phyloP scores from a whole-genome alignment of 768 basidiomycete genomes.

The Podaxis rugospora region DNA sequence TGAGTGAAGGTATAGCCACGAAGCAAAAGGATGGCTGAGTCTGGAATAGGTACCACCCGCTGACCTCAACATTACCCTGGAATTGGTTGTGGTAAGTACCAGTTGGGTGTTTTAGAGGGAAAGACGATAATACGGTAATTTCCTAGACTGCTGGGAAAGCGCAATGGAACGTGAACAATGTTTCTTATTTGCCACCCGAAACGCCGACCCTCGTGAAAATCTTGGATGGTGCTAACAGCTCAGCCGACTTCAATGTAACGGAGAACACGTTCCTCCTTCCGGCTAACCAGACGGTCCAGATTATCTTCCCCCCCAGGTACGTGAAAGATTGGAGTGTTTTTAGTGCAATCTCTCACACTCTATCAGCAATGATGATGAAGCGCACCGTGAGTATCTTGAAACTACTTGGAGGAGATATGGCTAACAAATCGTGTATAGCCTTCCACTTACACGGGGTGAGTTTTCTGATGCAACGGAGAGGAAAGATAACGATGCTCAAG shows the following conservation, averaged over 20 bases:
- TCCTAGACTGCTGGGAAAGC: conserved; percentile 13
- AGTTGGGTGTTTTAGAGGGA: neutral
- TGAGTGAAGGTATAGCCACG: neutral
- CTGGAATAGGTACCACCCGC: conserved; percentile 17
- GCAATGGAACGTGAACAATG: conserved; percentile 26
- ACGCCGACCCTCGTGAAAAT: conserved; percentile 24
- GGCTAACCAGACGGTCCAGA: conserved; percentile 22
- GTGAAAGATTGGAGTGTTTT: neutral
- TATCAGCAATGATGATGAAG: conserved; percentile 14
- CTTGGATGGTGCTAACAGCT: conserved; percentile 14
- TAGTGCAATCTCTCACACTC: neutral
- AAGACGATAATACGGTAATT: neutral
- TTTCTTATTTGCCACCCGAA: conserved; percentile 22
- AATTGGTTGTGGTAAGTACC: conserved; percentile 19
- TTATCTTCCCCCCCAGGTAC: conserved; percentile 19
- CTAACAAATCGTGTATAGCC: conserved; percentile 13
- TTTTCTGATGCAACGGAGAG: neutral
- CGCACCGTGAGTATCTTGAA: neutral
- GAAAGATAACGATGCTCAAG: neutral
- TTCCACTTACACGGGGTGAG: conserved; percentile 29
- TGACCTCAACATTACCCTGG: conserved; percentile 22
- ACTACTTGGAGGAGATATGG: neutral
- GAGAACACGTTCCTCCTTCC: conserved; percentile 24
- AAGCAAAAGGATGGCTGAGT: neutral
- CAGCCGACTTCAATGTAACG: conserved; percentile 18